phyloP scores from a whole-genome alignment of 345 rosid species.

The Stellera chamaejasme region DNA sequence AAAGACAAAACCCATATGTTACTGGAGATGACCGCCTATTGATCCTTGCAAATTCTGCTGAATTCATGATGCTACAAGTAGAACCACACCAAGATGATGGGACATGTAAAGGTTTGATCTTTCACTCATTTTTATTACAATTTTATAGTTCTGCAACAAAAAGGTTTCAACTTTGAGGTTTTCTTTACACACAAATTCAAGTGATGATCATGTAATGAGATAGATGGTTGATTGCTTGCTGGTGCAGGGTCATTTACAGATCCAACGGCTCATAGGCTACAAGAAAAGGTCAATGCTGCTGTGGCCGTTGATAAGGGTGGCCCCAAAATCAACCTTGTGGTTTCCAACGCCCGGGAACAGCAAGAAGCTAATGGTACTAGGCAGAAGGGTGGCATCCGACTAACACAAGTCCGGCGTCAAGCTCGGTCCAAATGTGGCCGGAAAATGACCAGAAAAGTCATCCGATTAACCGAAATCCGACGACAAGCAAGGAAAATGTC shows the following conservation, averaged over 20 bases:
- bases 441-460: conserved; percentile 1
- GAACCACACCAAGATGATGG: conserved; percentile 1
- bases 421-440: conserved; percentile 6
- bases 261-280: neutral
- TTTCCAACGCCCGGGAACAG: neutral
- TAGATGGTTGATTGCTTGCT: neutral
- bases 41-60: conserved; percentile 20
- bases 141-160: neutral
- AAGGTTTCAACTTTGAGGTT: neutral
- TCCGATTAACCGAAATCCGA: neutral
- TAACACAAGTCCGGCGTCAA: conserved; percentile 12
- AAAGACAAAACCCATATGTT: no score
- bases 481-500: conserved; percentile 1
- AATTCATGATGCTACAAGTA: conserved; percentile 9
- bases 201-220: no score
- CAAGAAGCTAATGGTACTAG: neutral
- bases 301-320: neutral
- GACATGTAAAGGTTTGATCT: neutral
- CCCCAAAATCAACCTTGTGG: neutral
- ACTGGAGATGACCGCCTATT: conserved; percentile 5
- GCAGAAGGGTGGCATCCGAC: conserved; percentile 6
- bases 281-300: neutral
- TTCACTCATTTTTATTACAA: neutral
- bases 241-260: conserved; percentile 1
- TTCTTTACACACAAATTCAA: no score